Conservation (phyloP, 2,329 filamentous ascomycete genomes). For the Geosmithia flava region DNA sequence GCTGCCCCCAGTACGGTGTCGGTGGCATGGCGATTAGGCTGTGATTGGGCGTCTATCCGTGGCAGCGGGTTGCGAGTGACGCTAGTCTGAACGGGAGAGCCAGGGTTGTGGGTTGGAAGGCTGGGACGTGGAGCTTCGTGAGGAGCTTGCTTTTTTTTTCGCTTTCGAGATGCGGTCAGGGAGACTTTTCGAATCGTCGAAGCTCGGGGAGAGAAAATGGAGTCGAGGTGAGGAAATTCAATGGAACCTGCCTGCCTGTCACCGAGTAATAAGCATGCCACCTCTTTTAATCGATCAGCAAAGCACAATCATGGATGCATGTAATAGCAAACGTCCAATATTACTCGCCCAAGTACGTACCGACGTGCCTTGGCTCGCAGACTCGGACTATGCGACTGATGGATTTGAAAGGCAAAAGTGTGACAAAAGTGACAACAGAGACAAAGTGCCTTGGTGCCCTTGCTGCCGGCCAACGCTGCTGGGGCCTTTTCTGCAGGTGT, state of each 20-base stretch:
- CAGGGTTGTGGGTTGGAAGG: not conserved
- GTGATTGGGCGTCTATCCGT: constrained; percentile 12
- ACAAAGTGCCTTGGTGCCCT: not conserved
- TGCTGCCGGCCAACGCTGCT: not conserved
- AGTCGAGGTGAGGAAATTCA: not conserved
- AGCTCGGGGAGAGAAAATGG: not conserved
- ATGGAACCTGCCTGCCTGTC: not conserved
- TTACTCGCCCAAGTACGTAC: not conserved
- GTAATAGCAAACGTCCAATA: not conserved
- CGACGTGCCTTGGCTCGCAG: not conserved
- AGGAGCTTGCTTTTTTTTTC: not conserved
- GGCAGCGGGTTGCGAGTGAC: not conserved
- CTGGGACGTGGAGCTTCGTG: not conserved
- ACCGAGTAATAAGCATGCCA: not conserved
- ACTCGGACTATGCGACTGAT: too few species aligned
- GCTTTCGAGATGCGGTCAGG: not conserved
- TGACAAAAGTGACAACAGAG: too few species aligned
- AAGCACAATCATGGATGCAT: not conserved
- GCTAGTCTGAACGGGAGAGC: not conserved
- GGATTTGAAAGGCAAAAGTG: too few species aligned
- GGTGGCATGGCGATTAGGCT: constrained; percentile 14
- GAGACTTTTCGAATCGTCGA: not conserved
- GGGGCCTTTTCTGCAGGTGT: not conserved
- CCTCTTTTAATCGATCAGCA: not conserved
- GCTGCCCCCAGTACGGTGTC: constrained; percentile 45